Conservation (phyloP, 2,329 filamentous ascomycete genomes). For the Trichophyton mentagrophytes region DNA sequence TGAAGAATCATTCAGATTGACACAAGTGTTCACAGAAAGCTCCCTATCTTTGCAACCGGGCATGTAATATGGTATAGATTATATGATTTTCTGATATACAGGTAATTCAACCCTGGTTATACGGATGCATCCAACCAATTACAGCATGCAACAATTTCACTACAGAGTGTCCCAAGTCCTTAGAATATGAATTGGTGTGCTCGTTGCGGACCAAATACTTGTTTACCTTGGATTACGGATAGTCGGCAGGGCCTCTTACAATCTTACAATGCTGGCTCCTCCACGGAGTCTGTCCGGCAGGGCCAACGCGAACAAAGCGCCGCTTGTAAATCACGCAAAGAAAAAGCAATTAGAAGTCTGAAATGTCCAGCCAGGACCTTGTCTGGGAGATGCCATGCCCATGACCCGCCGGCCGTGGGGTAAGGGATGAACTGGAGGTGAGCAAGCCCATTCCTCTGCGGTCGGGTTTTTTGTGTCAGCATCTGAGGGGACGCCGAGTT, state of each 20-base stretch:
- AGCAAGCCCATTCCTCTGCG: not conserved
- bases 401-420: not conserved
- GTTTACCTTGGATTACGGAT: not conserved
- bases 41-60: too few relatives aligned
- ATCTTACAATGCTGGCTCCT: not conserved
- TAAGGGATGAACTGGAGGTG: not conserved
- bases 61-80: too few relatives aligned
- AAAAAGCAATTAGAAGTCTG: not conserved
- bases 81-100: too few relatives aligned
- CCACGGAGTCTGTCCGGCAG: not conserved
- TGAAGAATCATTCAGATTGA: too few relatives aligned
- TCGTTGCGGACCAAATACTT: not conserved
- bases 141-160: not conserved
- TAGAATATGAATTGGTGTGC: not conserved
- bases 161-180: not conserved
- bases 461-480: too few relatives aligned
- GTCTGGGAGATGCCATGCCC: not conserved
- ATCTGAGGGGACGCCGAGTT: too few relatives aligned
- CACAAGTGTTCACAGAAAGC: too few relatives aligned
- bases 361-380: not conserved
- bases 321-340: not conserved
- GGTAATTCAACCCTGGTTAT: too few relatives aligned
- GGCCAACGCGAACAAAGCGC: not conserved
- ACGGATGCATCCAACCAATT: too few relatives aligned
- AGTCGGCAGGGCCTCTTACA: not conserved